Evolutionary conservation across 805 yeast species (phyloP).

Genomic region (Deakozyma indianensis): DNA sequence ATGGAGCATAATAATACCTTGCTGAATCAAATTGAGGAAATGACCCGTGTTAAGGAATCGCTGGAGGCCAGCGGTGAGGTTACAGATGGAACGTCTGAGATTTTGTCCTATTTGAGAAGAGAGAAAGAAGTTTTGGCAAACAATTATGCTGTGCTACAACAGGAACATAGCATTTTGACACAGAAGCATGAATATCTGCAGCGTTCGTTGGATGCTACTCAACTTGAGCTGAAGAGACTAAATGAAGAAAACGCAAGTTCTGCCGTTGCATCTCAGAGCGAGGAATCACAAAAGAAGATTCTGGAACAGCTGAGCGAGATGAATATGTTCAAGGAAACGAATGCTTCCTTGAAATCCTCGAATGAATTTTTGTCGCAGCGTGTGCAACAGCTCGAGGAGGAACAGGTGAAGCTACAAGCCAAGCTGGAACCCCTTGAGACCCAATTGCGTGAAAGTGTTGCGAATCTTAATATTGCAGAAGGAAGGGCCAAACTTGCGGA

Average conservation of each 20-base stretch:
- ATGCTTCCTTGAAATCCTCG: not conserved
- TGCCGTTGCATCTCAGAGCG: not conserved
- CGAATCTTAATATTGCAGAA: not conserved
- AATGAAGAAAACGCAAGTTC: not conserved
- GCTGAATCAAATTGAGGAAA: not conserved
- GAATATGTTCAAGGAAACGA: not conserved
- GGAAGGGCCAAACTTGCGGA: not conserved
- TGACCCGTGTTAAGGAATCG: not conserved
- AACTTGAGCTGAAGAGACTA: not conserved
- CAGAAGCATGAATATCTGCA: not conserved
- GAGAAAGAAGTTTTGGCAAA: not conserved
- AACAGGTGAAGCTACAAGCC: not conserved
- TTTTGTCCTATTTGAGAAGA: constrained; percentile 1
- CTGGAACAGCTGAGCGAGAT: not conserved
- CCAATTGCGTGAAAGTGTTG: not conserved
- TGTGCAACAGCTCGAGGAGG: not conserved
- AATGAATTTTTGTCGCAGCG: not conserved
- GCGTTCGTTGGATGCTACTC: not conserved
- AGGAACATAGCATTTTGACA: not conserved
- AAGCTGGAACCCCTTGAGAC: not conserved
- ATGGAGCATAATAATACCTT: not conserved
- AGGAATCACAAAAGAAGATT: not conserved
- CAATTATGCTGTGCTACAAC: not conserved
- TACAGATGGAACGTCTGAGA: not conserved
- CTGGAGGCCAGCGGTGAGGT: not conserved